Evolutionary conservation across 2,329 filamentous ascomycete species (phyloP), one percentile per base, ranked within the genome.

Genomic region (Coniochaeta prunicola): DNA sequence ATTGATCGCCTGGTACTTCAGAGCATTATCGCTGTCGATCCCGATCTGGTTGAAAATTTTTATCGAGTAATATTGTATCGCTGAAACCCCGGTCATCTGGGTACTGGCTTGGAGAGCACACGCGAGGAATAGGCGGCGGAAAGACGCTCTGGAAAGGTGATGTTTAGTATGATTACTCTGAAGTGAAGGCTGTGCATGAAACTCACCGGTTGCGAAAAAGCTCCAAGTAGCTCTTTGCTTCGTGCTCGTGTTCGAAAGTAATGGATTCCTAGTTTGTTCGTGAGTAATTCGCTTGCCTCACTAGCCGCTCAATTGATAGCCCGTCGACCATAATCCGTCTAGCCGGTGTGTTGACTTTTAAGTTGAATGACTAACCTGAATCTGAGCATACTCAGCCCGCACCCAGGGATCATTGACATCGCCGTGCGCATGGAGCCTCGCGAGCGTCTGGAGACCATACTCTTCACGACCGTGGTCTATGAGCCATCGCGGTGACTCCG

Each of bases 1-100:
- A 61, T 87, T 89, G 66, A 91, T 91, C 58, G 86, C 88, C 69
- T 92, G 89, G 70, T 91, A 91, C 63, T 87, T 84, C 42, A 92
- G 79, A 0, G 89, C 85, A 30, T 88, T 80, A 57, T 83, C 76
- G 24, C 81, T 80, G 0, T 73, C 69, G 64, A 92, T 91, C 30
- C 88, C 88, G 64, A 90, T 89, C 68, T 89, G 81, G 1, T 71
- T 74, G 71, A 88, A 91, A 64, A 90, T 90, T 2, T 68, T 71
- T 19, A 87, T 81, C 0, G 84, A 86, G 71, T 88, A 91, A 71
- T 91, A 92, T 68, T 92, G 88, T 63, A 91, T 91, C 1, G 86
- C 86, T 1, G 80, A 83, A 0, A 88, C 86, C 63, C 89, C 89
- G 0, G 89, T 92, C 86, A 92, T 90, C 69, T 92, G 89, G 2